Evolutionary conservation across 1,139 yeast genomes (phyloP), one percentile per base, ranked within the genome.

Genomic region (Candida sp.): DNA sequence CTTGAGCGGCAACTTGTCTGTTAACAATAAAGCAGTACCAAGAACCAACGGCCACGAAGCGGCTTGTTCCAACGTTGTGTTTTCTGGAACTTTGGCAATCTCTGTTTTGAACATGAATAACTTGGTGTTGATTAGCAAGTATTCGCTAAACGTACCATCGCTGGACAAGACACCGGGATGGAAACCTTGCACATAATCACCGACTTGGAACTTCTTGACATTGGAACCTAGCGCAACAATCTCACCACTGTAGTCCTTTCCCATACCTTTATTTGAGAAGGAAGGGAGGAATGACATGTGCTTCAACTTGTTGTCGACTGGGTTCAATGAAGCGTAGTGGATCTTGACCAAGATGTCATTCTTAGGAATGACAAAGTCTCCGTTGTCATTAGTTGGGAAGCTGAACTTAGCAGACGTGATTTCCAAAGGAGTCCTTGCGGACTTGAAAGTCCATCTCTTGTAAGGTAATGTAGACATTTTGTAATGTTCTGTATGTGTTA

Each of bases 191-290:
- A 88, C 86, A 37, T 76, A 74, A 58, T 88, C 94, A 31, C 92
- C 94, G 4, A 69, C 78, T 27, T 70, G 65, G 66, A 80, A 80
- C 7, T 67, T 63, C 4, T 44, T 43, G 8, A 42, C 39, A 17
- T 47, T 41, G 4, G 52, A 44, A 6, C 96, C 94, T 42, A 85
- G 82, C 37, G 81, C 77, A 3, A 78, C 78, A 33, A 89, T 73
- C 1, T 72, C 70, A 31, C 96, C 96, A 7, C 88, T 67, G 59
- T 79, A 89, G 60, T 90, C 96, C 52, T 83, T 73, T 3, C 94
- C 92, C 26, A 85, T 61, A 7, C 90, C 90, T 27, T 44, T 35
- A 22, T 25, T 12, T 28, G 41, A 12, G 30, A 44, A 39, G 17
- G 32, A 35, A 4, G 44, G 46, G 41, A 51, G 37, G 56, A 59